Evolutionary conservation across 805 yeast genomes (phyloP), one percentile per base, ranked within the genome.

Genomic region (Pichia californica): DNA sequence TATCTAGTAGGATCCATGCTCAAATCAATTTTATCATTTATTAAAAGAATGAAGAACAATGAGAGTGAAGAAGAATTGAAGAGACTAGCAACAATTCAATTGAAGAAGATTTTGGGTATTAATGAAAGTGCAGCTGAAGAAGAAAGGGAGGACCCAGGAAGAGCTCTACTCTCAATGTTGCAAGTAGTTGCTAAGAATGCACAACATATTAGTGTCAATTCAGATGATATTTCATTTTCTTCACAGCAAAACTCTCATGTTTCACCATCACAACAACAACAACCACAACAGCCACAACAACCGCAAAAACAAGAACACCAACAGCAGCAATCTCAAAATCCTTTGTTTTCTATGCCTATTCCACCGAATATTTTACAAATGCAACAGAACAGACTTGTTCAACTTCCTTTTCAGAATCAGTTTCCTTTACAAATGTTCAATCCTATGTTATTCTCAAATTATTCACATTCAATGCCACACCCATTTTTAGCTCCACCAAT

Each of bases 141-240:
- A 50, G 53, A 41, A 40, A 59, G 43, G 45, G 58, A 61, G 25
- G 91, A 83, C 61, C 88, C 88, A 1, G 93, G 93, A 28, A 79
- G 91, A 69, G 91, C 82, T 41, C 61, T 84, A 45, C 70, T 84
- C 54, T 76, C 81, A 48, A 71, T 83, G 58, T 67, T 84, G 47
- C 77, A 74, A 49, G 59, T 64, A 37, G 73, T 76, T 15, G 69
- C 73, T 7, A 59, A 58, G 26, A 57, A 55, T 15, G 53, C 56
- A 30, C 57, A 56, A 34, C 33, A 31, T 35, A 46, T 30, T 10
- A 27, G 36, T 16, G 34, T 26, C 7, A 26, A 20, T 34, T 25
- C 31, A 14, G 27, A 28, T 8, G 20, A 14, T 27, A 9, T 13
- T 31, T n/a, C n/a, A n/a, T n/a, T n/a, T n/a, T n/a, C n/a, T n/a